phyloP scores from a whole-genome alignment of 2,329 filamentous ascomycete species.

The Exophiala phaeomuriformis region DNA sequence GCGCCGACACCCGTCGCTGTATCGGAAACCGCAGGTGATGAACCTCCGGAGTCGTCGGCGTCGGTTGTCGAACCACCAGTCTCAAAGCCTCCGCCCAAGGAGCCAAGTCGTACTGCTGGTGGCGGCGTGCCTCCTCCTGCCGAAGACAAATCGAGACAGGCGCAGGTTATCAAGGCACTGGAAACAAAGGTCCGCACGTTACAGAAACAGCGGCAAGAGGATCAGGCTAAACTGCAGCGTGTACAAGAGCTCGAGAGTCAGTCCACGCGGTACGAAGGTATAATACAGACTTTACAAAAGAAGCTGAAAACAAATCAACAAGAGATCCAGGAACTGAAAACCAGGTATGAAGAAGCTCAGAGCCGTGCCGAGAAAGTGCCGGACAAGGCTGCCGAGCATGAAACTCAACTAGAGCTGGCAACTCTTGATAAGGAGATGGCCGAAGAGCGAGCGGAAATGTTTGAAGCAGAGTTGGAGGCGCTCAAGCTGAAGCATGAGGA shows the following conservation, averaged over 20 bases:
- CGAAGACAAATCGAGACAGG: conserved; percentile 18
- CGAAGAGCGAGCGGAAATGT: conserved; percentile 78
- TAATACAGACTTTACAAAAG: conserved; percentile 82
- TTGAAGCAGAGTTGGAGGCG: conserved; percentile 71
- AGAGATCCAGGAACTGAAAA: conserved; percentile 69
- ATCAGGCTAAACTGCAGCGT: conserved; percentile 74
- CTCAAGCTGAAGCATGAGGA: conserved; percentile 73
- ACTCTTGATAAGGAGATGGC: conserved; percentile 92
- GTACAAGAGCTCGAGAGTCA: conserved; percentile 65
- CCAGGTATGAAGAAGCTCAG: conserved; percentile 69
- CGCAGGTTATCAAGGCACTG: conserved; percentile 61
- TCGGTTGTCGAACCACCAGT: not conserved
- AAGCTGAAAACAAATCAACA: conserved; percentile 82
- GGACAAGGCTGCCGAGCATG: conserved; percentile 68
- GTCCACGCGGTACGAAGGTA: conserved; percentile 54
- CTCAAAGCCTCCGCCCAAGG: not conserved
- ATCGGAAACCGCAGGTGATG: not conserved
- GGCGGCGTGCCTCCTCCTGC: not conserved
- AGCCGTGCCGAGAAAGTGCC: conserved; percentile 56
- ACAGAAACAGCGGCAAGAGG: conserved; percentile 78
- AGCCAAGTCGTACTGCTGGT: not conserved
- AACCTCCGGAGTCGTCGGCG: not conserved
- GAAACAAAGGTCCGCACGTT: conserved; percentile 80
- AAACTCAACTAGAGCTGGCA: conserved; percentile 75
- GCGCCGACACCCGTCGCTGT: not conserved